Evolutionary conservation across 2,329 filamentous ascomycete genomes (phyloP), one percentile per base, ranked within the genome.

Genomic region (Stagonosporopsis cucurbitacearum): DNA sequence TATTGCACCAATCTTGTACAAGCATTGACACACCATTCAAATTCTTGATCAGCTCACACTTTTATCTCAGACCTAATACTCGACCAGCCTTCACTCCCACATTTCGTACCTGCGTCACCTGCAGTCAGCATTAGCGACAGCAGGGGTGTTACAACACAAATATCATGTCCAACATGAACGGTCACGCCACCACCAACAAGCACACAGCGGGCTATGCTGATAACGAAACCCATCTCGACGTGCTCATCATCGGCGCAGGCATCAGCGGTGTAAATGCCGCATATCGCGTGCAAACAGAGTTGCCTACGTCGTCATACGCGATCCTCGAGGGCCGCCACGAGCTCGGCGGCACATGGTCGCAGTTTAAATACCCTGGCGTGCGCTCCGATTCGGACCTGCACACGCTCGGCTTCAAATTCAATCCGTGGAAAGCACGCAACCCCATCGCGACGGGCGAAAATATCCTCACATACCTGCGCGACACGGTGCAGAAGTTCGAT

Each of bases 311-410:
- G 35, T 82, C 74, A 2, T 92, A 89, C 68, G 80, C 83, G 12
- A 84, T 94, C 23, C 80, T 93, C 15, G 90, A 94, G 72, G 81
- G 80, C 1, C 86, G 90, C 30, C 78, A 82, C 45, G 77, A 80
- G 23, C 79, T 93, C 6, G 90, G 90, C 1, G 90, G 91, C 1
- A 94, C 90, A 0, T 93, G 90, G 90, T 86, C 89, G 65, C 77
- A 92, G 2, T 94, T 92, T 78, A 84, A 82, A 36, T 94, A 92
- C 64, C 90, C 89, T 0, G 88, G 90, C 7, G 88, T 91, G 60
- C 78, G 79, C 13, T 81, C 78, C 17, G 79, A 81, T 57, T 79
- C 78, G 0, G 80, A 82, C 59, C 69, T 82, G 40, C 76, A 80
- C 65, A 82, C 80, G 5, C 80, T 81, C 53, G 80, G 80, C 17